Conservation (phyloP, 1,139 yeast genomes). For the Yamadazyma sp. region DNA sequence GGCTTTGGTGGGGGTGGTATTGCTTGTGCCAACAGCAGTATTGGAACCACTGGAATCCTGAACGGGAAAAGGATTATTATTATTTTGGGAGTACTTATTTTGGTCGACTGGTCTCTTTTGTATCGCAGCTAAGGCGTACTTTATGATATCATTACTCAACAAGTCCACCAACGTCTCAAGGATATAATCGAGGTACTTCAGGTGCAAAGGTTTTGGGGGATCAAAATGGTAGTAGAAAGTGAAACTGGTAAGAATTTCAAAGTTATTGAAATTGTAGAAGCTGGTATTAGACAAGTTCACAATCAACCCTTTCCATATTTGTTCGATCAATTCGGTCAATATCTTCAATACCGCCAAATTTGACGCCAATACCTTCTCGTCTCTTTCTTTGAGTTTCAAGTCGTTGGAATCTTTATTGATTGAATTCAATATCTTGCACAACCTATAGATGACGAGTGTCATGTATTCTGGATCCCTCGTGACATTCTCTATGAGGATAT, state of each 20-base stretch:
- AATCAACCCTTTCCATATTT: constrained; percentile 24
- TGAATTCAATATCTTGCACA: constrained; percentile 17
- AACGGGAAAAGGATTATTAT: constrained; percentile 1
- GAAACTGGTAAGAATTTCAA: constrained; percentile 22
- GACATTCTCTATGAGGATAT: constrained; percentile 27
- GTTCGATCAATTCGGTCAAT: constrained; percentile 28
- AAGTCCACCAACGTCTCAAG: constrained; percentile 23
- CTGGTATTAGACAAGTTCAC: constrained; percentile 1
- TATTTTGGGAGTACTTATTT: constrained; percentile 9
- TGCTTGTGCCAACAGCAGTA: not conserved
- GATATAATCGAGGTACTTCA: constrained; percentile 15
- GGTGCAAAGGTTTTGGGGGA: constrained; percentile 21
- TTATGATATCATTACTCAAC: constrained; percentile 24
- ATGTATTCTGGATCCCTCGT: constrained; percentile 7
- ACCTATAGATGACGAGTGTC: constrained; percentile 12
- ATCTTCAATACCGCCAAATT: constrained; percentile 35
- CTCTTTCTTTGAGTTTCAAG: constrained; percentile 29
- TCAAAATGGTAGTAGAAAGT: constrained; percentile 24
- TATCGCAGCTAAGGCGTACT: constrained; percentile 21
- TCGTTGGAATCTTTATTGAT: constrained; percentile 31
- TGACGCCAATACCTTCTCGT: constrained; percentile 34
- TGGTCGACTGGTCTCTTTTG: constrained; percentile 19
- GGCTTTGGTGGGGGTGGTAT: not conserved
- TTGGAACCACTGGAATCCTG: no score
- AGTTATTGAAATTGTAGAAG: constrained; percentile 11